Base-by-base conservation (phyloP, 768 basidiomycete species). In the Pleurotus tuoliensis region DNA sequence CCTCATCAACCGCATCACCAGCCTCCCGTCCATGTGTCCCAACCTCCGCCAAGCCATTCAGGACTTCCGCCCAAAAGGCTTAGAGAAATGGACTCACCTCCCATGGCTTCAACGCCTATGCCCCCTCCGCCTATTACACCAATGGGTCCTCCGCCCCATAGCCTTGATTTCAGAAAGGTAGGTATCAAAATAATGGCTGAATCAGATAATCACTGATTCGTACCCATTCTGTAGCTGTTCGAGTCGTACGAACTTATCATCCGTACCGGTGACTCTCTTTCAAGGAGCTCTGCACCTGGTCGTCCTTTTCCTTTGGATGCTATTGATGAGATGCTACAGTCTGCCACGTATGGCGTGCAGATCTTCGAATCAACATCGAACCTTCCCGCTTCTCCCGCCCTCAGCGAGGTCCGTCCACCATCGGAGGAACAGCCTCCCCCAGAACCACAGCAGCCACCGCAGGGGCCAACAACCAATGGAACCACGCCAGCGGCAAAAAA, bases 251-350 rank as follows among this genome's bases (percentile, higher is more conserved):
- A 55, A 12, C 7, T 54, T 18, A 59, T 61, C n/a, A 51, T 61
- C 18, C 47, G 56, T 41, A 43, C 50, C 24, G 48, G 45, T 8
- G 39, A 59, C 18, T 54, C 57, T 34, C 44, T 61, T 20, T 16
- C 60, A 13, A 47, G 47, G 6, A 46, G 20, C 9, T 27, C 56
- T 30, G 27, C 24, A 34, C 16, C 38, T n/a, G 39, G 50, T 0
- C 58, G 58, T 20, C 57, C 58, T 18, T 49, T 25, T 15, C 47
- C 65, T 5, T 68, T 69, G 51, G 75, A 76, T 30, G 57, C 69
- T 15, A 60, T 78, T 55, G 75, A 75, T 25, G 64, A 68, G 41
- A 77, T 79, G 76, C 45, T 77, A 48, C 74, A 78, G 62, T 72
- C 71, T 47, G 78, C 78, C 22, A 68, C 67, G 16, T 69, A 71